phyloP scores from a whole-genome alignment of 140 eudicot species.

The Bidens hawaiensis region DNA sequence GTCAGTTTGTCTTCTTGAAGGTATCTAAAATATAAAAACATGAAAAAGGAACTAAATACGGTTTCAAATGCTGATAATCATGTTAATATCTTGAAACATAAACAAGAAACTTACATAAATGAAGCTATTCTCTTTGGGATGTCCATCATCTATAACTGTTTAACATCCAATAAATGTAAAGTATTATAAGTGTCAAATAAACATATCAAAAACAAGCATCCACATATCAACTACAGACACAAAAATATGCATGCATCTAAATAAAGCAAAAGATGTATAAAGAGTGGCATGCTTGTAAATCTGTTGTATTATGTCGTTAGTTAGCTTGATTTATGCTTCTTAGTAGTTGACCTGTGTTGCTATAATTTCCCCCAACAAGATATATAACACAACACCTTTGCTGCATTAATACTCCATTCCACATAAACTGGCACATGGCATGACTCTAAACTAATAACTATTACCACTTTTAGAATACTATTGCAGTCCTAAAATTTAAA shows the following conservation, averaged over 20 bases:
- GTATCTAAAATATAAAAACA: slow-evolving; percentile 49
- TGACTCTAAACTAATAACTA: background rate
- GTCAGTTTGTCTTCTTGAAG: slow-evolving; percentile 91
- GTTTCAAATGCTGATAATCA: background rate
- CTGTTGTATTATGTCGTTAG: slow-evolving; percentile 4
- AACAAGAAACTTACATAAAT: slow-evolving; percentile 69
- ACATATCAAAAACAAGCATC: slow-evolving; percentile 9
- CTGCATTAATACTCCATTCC: slow-evolving; percentile 13
- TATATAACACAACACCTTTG: background rate
- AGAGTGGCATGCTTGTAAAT: slow-evolving; percentile 7
- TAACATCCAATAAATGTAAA: slow-evolving; percentile 13
- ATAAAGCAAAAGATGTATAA: background rate
- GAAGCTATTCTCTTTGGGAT: slow-evolving; percentile 89
- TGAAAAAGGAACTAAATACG: slow-evolving; percentile 1
- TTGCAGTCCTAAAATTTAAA: background rate
- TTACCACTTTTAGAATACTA: slow-evolving; percentile 7
- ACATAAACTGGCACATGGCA: slow-evolving; percentile 8
- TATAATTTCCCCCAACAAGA: background rate
- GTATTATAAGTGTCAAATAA: slow-evolving; percentile 1
- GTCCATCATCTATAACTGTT: slow-evolving; percentile 47
- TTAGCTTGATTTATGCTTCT: background rate
- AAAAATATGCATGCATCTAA: background rate
- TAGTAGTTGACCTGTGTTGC: slow-evolving; percentile 2
- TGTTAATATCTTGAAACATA: background rate
- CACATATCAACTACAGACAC: slow-evolving; percentile 1